Evolutionary conservation across 2,329 filamentous ascomycete genomes (phyloP).

Genomic region (Xylaria multiplex): DNA sequence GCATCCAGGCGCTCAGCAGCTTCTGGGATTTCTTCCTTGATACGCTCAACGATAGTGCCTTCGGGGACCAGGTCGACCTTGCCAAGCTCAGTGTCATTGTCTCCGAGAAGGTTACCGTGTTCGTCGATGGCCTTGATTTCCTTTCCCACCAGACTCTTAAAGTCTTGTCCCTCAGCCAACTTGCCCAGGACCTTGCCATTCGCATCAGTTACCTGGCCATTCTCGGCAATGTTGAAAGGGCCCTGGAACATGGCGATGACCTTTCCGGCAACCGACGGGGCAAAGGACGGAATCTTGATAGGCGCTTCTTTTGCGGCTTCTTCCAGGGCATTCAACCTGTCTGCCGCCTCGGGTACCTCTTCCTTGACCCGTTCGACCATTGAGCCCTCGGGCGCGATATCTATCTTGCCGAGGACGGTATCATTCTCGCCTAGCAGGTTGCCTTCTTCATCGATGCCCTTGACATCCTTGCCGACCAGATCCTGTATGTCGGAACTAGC

Average conservation of each 20-base stretch:
- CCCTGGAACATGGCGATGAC: conserved; percentile 49
- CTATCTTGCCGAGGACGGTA: conserved; percentile 70
- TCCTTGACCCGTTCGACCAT: conserved; percentile 49
- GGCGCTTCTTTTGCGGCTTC: conserved; percentile 42
- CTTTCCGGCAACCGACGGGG: conserved; percentile 48
- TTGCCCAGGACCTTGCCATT: conserved; percentile 53
- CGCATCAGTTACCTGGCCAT: conserved; percentile 60
- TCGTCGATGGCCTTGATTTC: conserved; percentile 74
- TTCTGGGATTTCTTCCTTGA: conserved; percentile 48
- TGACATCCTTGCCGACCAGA: conserved; percentile 69
- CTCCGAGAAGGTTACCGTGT: conserved; percentile 73
- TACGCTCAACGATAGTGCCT: conserved; percentile 52
- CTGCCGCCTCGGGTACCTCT: conserved; percentile 47
- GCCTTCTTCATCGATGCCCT: conserved; percentile 72
- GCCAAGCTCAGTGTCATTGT: conserved; percentile 71
- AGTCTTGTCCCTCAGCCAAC: conserved; percentile 48
- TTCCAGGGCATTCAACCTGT: conserved; percentile 57
- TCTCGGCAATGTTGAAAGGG: conserved; percentile 56
- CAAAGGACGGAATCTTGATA: conserved; percentile 48
- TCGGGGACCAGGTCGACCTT: conserved; percentile 64
- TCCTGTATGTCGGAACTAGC: conserved; percentile 47
- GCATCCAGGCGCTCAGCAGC: conserved; percentile 48
- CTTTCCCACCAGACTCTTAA: conserved; percentile 58
- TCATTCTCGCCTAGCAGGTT: conserved; percentile 72
- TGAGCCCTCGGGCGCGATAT: conserved; percentile 59